Base-by-base conservation (phyloP, 116 monocot genomes). In the Iris pallida region DNA sequence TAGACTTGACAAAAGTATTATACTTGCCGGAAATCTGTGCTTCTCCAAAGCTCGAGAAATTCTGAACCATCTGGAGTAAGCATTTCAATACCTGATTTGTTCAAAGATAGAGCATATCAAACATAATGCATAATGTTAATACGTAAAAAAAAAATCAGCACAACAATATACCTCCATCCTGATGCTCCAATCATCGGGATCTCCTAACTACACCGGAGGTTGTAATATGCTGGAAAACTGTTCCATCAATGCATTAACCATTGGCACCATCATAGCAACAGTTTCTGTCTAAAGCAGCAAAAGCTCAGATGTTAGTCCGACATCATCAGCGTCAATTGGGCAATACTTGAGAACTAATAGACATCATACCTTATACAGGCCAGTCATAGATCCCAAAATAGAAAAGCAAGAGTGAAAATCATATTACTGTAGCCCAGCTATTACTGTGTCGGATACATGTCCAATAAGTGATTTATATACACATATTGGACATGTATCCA, bases 101-200 rank as follows among this genome's bases (percentile, higher is more conserved):
- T 40, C 6, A 40, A 55, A 18, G 12, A 40, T 11, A 20, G 17
- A 42, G 53, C 16, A 68, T 55, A 57, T 71, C 16, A 76, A 58
- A 45, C 20, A 42, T 47, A 55, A 59, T 20, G 14, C 15, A 67
- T 54, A 16, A 16, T 67, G 42, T 40, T 3, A 15, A 42, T 4
- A 54, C 5, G 17, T 6, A 40, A 47, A 47, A 43, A 30, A 30
- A 30, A 30, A 30, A 30, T 64, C 17, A 54, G 42, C 67, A 67
- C 57, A 53, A 70, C 68, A 17, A 59, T 55, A 19, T 73, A 97
- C 97, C 92, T 92, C 92, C 90, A 92, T 86, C 58, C 78, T 87
- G 46, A 97, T 73, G 81, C 80, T 82, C 97, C 97, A 97, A 48
- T 90, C 97, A 83, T 92, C 92, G 52, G 90, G 90, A 81, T 97